phyloP scores from a whole-genome alignment of 352 stramenopile genomes.

The Pythium rhizo-oryzae region DNA sequence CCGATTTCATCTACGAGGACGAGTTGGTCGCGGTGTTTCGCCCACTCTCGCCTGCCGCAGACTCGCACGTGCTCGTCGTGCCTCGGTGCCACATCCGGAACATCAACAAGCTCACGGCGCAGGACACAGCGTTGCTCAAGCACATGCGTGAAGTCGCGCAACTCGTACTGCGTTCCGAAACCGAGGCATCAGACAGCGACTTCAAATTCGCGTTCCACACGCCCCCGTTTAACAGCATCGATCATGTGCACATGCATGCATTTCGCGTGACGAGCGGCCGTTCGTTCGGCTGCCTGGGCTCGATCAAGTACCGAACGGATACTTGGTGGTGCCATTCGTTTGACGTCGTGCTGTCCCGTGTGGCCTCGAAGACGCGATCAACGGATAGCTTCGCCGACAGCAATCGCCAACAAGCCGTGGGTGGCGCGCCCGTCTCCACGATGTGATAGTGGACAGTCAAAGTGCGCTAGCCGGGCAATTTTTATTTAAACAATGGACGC shows the following conservation, averaged over 20 bases:
- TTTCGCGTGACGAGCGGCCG: constrained; percentile 58
- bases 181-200: constrained; percentile 20
- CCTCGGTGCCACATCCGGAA: constrained; percentile 85
- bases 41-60: constrained; percentile 64
- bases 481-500: not conserved
- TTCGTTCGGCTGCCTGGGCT: constrained; percentile 61
- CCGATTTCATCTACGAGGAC: constrained; percentile 85
- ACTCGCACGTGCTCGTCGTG: constrained; percentile 82
- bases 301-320: constrained; percentile 86
- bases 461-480: not conserved
- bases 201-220: constrained; percentile 86
- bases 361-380: not conserved
- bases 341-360: constrained; percentile 64
- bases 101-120: constrained; percentile 72
- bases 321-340: constrained; percentile 90
- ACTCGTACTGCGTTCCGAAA: constrained; percentile 37
- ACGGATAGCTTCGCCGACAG: not conserved
- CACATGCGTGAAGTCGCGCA: constrained; percentile 73
- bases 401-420: constrained; percentile 1
- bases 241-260: constrained; percentile 90
- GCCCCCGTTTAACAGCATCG: constrained; percentile 89
- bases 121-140: constrained; percentile 61
- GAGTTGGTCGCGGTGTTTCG: constrained; percentile 77
- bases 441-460: constrained; percentile 7
- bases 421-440: not conserved